These are phyloP conservation scores for Zygoascus biomembranicola DNA, from an alignment of 805 yeast genomes.

Conservation along the genomic window DNA sequence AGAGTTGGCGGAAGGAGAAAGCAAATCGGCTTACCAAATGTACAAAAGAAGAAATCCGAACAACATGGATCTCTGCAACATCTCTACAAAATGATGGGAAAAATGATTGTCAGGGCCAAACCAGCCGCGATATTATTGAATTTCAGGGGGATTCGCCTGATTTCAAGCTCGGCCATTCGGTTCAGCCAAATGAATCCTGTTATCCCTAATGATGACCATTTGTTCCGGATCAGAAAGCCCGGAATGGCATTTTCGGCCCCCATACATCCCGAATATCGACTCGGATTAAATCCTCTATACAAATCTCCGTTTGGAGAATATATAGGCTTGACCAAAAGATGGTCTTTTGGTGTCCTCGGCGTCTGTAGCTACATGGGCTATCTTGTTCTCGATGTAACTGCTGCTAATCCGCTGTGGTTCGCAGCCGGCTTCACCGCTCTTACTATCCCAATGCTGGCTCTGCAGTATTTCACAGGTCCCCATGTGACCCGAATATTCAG, in stretches of 20 bases:
- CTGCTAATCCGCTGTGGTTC: neutral
- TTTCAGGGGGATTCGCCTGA: no score
- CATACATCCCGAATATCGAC: constrained; percentile 44
- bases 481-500: constrained; percentile 68
- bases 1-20: no score
- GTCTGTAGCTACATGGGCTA: constrained; percentile 59
- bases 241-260: constrained; percentile 34
- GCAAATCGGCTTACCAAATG: no score
- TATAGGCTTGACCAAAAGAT: constrained; percentile 53
- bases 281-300: constrained; percentile 56
- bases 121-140: no score
- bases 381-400: constrained; percentile 20
- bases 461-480: constrained; percentile 47
- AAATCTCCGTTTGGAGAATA: constrained; percentile 55
- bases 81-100: no score
- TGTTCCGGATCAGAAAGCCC: constrained; percentile 35
- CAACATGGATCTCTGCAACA: no score
- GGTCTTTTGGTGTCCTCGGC: constrained; percentile 52
- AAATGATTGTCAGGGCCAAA: no score
- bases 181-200: constrained; percentile 20
- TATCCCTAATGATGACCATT: constrained; percentile 35
- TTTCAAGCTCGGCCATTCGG: neutral
- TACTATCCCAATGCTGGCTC: constrained; percentile 51
- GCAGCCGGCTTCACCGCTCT: constrained; percentile 30
- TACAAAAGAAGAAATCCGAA: no score